A percentile compares a stretch with the other conserved stretches of the same genome.
These are phyloP conservation scores for Thecaphora frezii DNA, from an alignment of 1,284 basidiomycete species.

Conservation along the genomic window DNA sequence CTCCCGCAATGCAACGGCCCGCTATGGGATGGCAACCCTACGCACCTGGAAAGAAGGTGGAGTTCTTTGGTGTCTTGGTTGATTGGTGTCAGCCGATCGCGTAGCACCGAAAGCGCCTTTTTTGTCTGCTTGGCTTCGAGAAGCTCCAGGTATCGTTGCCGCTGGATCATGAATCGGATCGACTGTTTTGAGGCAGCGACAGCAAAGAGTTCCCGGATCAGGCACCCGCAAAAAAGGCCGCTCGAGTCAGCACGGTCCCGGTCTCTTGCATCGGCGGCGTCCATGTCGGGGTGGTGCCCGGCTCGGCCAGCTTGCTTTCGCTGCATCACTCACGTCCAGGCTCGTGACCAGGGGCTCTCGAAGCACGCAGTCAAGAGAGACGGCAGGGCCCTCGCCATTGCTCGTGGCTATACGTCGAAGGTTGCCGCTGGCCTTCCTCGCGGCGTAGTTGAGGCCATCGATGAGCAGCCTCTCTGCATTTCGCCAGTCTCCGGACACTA, in stretches of 20 bases:
- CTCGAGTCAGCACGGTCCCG: too few species aligned
- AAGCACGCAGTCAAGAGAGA: slow-evolving; percentile 37
- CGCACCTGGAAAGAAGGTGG: slow-evolving; percentile 34
- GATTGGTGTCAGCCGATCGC: slow-evolving; percentile 78
- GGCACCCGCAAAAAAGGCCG: too few species aligned
- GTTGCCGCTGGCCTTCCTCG: slow-evolving; percentile 9
- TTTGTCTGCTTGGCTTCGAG: slow-evolving; percentile 80
- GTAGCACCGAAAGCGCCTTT: slow-evolving; percentile 78
- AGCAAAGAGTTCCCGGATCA: too few species aligned
- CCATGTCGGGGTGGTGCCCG: too few species aligned
- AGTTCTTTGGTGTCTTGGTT: slow-evolving; percentile 41
- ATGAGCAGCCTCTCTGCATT: slow-evolving; percentile 74
- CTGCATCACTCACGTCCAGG: slow-evolving; percentile 17
- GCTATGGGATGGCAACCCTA: too few species aligned
- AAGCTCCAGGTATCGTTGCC: slow-evolving; percentile 95
- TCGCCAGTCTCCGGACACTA: slow-evolving; percentile 81
- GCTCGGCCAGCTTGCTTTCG: too few species aligned
- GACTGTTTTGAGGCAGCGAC: too few species aligned
- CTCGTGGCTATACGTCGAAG: slow-evolving; percentile 1
- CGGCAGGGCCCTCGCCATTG: slow-evolving; percentile 4
- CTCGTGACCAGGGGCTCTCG: slow-evolving; percentile 31
- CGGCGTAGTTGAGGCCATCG: slow-evolving; percentile 54
- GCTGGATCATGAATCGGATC: slow-evolving; percentile 81
- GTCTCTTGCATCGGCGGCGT: too few species aligned
- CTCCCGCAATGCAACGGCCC: too few species aligned